A percentile compares a stretch with the other conserved stretches of the same genome.
Conservation (phyloP, 257 asterid species). For the Solanum chmielewskii region DNA sequence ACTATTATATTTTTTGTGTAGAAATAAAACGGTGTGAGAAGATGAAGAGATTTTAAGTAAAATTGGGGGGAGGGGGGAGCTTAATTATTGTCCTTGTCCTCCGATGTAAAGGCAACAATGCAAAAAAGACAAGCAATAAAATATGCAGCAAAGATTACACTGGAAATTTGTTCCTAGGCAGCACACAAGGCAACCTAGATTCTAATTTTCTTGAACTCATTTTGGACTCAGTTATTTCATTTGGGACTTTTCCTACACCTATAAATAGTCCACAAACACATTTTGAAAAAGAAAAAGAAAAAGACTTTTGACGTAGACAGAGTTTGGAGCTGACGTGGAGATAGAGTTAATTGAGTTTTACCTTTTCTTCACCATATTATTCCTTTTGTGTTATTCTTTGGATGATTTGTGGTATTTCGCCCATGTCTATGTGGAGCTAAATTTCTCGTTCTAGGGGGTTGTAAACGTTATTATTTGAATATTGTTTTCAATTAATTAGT, state of each 20-base stretch:
- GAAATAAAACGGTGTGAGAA: not conserved
- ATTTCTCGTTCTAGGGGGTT: not conserved
- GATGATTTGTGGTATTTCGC: not conserved
- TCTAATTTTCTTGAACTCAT: not conserved
- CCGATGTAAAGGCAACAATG: too few relatives aligned
- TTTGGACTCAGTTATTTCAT: not conserved
- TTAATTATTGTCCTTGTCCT: too few relatives aligned
- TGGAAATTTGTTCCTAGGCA: too few relatives aligned
- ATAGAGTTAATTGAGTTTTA: not conserved
- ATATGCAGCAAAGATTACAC: too few relatives aligned
- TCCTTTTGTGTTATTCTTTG: not conserved
- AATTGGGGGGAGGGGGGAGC: too few relatives aligned
- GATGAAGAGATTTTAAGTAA: not conserved
- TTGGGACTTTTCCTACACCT: not conserved
- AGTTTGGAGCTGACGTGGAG: not conserved
- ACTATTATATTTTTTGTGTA: not conserved
- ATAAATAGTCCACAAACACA: not conserved
- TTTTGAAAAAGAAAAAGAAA: too few relatives aligned
- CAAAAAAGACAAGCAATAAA: not conserved
- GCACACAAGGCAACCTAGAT: not conserved
- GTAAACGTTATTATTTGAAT: not conserved
- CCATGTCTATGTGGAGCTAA: not conserved
- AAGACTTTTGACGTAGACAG: not conserved
- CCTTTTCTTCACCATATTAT: not conserved
- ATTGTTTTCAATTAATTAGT: not conserved